These are phyloP conservation scores for Hymenoscyphus scutula DNA, from an alignment of 2,329 filamentous ascomycete species.

Conservation along the genomic window DNA sequence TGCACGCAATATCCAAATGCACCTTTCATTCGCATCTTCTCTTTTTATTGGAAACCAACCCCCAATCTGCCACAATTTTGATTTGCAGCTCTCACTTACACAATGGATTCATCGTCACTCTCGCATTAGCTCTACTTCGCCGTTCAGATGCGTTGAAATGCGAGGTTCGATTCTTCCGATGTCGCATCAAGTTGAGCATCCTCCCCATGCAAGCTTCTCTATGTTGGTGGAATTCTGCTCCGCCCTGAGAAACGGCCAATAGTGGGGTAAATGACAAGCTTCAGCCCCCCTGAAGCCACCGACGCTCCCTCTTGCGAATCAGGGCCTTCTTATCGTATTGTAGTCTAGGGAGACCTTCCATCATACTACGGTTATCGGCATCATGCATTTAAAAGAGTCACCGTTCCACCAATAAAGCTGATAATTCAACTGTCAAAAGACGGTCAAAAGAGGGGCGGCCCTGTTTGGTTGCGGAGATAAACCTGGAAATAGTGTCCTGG, in stretches of 20 bases:
- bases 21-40: background rate
- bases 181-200: background rate
- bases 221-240: background rate
- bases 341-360: background rate
- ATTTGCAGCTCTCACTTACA: too few species aligned
- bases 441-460: conserved; percentile 2
- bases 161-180: background rate
- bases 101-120: background rate
- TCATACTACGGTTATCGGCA: conserved; percentile 28
- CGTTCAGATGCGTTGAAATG: background rate
- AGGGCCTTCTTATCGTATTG: background rate
- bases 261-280: background rate
- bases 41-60: background rate
- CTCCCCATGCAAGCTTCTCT: background rate
- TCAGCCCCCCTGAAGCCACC: background rate
- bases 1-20: background rate
- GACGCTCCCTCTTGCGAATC: background rate
- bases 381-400: conserved; percentile 10
- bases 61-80: background rate
- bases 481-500: background rate
- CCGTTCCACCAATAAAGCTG: background rate
- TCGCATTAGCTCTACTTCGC: background rate
- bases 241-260: background rate
- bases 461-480: conserved; percentile 14
- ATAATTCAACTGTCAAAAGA: background rate